Percentiles rank a stretch among this genome's conserved stretches.
phyloP scores from a whole-genome alignment of 2,329 filamentous ascomycete genomes.

The Fusarium sp. region DNA sequence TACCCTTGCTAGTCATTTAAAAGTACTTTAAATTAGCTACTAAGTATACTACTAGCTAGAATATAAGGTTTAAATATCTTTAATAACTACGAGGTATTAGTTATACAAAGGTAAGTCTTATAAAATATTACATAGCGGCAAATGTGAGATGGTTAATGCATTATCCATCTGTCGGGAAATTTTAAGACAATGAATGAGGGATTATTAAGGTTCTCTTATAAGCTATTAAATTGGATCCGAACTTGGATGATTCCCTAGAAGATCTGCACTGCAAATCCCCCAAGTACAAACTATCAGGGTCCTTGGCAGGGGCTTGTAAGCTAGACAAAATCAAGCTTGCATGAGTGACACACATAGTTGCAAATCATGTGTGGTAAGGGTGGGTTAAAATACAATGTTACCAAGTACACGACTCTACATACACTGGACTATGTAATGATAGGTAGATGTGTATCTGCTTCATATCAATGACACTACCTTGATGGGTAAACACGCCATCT shows the following conservation, averaged over 20 bases:
- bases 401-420: fast-evolving
- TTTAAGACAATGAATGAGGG: no score
- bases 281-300: conserved; percentile 26
- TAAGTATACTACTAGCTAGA: neutral
- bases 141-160: no score
- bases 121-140: no score
- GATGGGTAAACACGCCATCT: conserved; percentile 14
- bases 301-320: neutral
- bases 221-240: neutral
- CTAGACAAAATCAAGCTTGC: neutral
- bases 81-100: no score
- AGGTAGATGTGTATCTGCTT: neutral
- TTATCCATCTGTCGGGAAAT: no score
- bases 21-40: neutral
- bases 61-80: neutral
- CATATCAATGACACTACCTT: conserved; percentile 12
- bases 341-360: neutral
- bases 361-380: neutral
- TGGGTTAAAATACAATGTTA: neutral
- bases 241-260: neutral
- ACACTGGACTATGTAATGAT: no score
- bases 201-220: conserved; percentile 18
- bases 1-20: no score
- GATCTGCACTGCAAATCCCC: conserved; percentile 1
- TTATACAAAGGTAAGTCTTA: no score